A percentile compares a stretch with the other conserved stretches of the same genome.
Conservation (phyloP, 352 stramenopile genomes). For the Peronospora farinosa region DNA sequence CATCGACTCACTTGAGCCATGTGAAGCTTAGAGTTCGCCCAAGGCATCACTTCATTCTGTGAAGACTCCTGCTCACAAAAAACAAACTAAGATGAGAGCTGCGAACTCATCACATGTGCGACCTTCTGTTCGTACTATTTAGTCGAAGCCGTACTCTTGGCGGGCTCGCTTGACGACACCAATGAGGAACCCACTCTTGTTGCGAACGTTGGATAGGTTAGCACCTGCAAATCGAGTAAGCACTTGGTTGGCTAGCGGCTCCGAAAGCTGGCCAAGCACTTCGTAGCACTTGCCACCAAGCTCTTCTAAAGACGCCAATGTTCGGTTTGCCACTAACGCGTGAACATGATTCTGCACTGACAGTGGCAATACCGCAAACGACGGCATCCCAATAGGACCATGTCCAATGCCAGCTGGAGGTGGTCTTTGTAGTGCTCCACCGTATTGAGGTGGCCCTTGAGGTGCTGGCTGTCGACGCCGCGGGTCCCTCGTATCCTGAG, state of each 20-base stretch:
- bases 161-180: conserved; percentile 72
- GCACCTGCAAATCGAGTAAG: conserved; percentile 64
- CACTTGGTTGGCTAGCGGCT: conserved; percentile 69
- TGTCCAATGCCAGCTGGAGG: conserved; percentile 7
- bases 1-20: background rate
- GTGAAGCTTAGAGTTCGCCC: background rate
- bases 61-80: background rate
- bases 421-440: conserved; percentile 10
- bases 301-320: conserved; percentile 60
- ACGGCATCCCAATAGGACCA: conserved; percentile 25
- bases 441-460: conserved; percentile 19
- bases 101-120: conserved; percentile 3
- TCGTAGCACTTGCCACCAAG: conserved; percentile 80
- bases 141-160: conserved; percentile 75
- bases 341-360: conserved; percentile 67
- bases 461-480: conserved; percentile 21
- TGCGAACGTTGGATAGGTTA: conserved; percentile 66
- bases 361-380: conserved; percentile 37
- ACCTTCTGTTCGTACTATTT: conserved; percentile 5
- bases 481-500: conserved; percentile 20
- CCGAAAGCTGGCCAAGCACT: conserved; percentile 64
- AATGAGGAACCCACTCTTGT: conserved; percentile 76
- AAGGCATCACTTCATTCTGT: background rate
- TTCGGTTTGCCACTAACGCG: conserved; percentile 47
- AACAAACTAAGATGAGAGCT: conserved; percentile 6